Evolutionary conservation across 2,329 filamentous ascomycete genomes (phyloP), one percentile per base, ranked within the genome.

Genomic region (Colletotrichum musae): DNA sequence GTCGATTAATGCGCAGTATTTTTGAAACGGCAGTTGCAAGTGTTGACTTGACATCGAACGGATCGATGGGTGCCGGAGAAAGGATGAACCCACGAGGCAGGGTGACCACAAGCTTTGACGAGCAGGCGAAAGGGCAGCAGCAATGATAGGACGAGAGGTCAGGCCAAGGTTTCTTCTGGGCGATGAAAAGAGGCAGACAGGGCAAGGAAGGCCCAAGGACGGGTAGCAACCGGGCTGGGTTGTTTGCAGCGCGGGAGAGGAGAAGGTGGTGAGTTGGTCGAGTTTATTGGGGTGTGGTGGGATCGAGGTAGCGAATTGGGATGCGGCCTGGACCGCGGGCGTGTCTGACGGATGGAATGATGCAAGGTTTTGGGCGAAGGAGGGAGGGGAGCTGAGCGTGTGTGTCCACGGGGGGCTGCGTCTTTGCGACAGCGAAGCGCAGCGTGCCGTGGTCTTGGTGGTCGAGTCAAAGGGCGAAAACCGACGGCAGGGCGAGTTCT

Each of bases 31-130:
- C 16, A 43, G 62, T 66, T 66, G 62, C 62, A 52, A 53, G 66
- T 66, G 60, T 36, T 66, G 66, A 59, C 56, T 61, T 69, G 62
- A 69, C 66, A 69, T 69, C 56, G 66, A 69, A 66, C 56, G 62
- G 66, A 69, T 66, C 51, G 51, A 66, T 51, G 21, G 66, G 45
- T 56, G 66, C 66, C 62, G 66, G 62, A 69, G 66, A 69, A 69
- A 69, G 62, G 66, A 69, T 69, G 62, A 69, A 69, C 66, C 62
- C 66, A 69, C 62, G 43, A 69, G 62, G 52, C 53, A 58, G 59
- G 64, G 52, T 39, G 28, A 47, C 52, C 51, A 52, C 43, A 63
- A 68, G 50, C 32, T 64, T 57, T 53, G 45, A 15, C 36, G 43
- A 63, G 51, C 45, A 41, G 39, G 36, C 47, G 64, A 54, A 32